Evolutionary conservation across 352 stramenopile species (phyloP).

Genomic region (Globisporangium ultimum): DNA sequence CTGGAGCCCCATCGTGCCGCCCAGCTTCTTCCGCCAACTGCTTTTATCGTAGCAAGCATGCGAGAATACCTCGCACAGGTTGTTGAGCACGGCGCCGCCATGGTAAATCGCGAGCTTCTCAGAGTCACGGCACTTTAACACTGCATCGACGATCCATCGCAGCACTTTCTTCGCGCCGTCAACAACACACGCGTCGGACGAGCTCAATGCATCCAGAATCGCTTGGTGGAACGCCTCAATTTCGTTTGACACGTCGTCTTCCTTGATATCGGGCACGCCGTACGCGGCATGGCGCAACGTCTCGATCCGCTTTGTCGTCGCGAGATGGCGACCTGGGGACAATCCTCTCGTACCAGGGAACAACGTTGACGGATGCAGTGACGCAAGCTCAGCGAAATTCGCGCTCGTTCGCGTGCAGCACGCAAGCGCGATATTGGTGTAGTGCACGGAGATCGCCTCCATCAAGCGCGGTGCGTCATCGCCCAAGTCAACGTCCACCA

Average conservation of each 20-base stretch:
- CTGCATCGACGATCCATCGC: slow-evolving; percentile 50
- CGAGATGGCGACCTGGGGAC: slow-evolving; percentile 73
- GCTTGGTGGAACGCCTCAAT: slow-evolving; percentile 65
- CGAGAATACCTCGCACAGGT: slow-evolving; percentile 74
- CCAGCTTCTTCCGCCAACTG: slow-evolving; percentile 82
- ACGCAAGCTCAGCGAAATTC: slow-evolving; percentile 69
- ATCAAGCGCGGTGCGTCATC: slow-evolving; percentile 53
- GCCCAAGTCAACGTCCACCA: slow-evolving; percentile 75
- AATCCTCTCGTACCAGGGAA: slow-evolving; percentile 73
- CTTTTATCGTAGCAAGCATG: slow-evolving; percentile 86
- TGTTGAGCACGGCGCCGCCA: slow-evolving; percentile 70
- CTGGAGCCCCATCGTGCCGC: slow-evolving; percentile 63
- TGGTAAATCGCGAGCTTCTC: slow-evolving; percentile 38
- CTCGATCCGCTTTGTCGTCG: slow-evolving; percentile 77
- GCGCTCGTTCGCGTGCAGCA: slow-evolving; percentile 52
- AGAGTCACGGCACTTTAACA: slow-evolving; percentile 33
- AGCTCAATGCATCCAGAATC: slow-evolving; percentile 64
- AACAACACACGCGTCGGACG: slow-evolving; percentile 53
- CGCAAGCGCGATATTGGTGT: slow-evolving; percentile 46
- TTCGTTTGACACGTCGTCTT: slow-evolving; percentile 49
- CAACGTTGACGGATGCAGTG: slow-evolving; percentile 67
- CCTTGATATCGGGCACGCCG: slow-evolving; percentile 50
- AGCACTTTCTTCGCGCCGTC: slow-evolving; percentile 48
- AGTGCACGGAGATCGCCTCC: slow-evolving; percentile 45
- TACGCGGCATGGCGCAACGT: slow-evolving; percentile 72